Evolutionary conservation across 2,329 filamentous ascomycete species (phyloP).

Genomic region (Incumbomyces delicatus): DNA sequence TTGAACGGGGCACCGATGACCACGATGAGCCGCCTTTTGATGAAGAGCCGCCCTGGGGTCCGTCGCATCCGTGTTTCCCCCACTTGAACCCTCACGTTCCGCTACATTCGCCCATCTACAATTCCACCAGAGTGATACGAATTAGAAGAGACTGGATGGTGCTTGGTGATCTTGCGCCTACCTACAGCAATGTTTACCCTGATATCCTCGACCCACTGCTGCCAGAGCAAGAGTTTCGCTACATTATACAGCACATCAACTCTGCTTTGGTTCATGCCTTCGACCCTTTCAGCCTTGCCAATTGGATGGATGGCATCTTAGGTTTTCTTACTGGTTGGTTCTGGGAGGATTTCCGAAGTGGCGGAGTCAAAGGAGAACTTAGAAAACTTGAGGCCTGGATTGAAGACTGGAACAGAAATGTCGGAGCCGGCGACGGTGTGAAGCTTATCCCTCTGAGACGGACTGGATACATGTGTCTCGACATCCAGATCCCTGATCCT

Average conservation of each 20-base stretch:
- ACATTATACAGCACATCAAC: conserved; percentile 74
- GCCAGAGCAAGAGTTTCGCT: conserved; percentile 75
- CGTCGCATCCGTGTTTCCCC: conserved; percentile 86
- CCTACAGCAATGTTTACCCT: conserved; percentile 90
- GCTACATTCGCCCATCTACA: conserved; percentile 61
- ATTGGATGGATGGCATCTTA: conserved; percentile 68
- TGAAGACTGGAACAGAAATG: conserved; percentile 71
- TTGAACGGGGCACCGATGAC: conserved; percentile 30
- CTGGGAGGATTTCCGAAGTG: conserved; percentile 82
- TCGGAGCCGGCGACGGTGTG: conserved; percentile 51
- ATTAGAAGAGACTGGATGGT: conserved; percentile 87
- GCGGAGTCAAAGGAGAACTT: conserved; percentile 59
- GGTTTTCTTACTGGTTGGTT: conserved; percentile 83
- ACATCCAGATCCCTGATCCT: conserved; percentile 43
- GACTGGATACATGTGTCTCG: conserved; percentile 71
- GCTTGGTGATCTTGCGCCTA: conserved; percentile 78
- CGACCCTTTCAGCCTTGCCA: conserved; percentile 64
- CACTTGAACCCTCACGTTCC: conserved; percentile 89
- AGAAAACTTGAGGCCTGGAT: conserved; percentile 68
- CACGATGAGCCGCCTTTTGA: conserved; percentile 40
- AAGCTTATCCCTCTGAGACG: conserved; percentile 67
- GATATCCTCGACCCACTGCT: conserved; percentile 87
- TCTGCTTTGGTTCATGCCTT: conserved; percentile 66
- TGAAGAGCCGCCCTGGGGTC: conserved; percentile 77
- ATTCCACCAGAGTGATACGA: conserved; percentile 77